Percentiles rank a stretch among this genome's conserved stretches.
Conservation (phyloP, 371 early-diverging fungal species). For the Nematocida ironsii region DNA sequence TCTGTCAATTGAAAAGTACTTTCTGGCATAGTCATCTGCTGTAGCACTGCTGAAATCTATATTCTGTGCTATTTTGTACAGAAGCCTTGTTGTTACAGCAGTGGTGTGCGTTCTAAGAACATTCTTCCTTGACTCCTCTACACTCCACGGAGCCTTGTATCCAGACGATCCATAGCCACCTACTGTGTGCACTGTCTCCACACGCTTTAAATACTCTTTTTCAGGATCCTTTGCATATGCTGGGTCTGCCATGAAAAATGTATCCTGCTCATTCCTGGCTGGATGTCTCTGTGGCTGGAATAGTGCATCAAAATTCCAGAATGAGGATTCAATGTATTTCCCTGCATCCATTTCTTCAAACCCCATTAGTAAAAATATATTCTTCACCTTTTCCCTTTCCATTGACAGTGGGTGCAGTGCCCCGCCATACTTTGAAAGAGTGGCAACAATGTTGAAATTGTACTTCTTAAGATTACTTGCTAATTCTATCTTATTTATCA, state of each 20-base stretch:
- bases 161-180: slow-evolving; percentile 96
- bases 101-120: slow-evolving; percentile 98
- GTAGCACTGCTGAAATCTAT: slow-evolving; percentile 63
- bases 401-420: slow-evolving; percentile 96
- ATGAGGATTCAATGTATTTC: slow-evolving; percentile 92
- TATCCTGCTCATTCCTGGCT: slow-evolving; percentile 96
- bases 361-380: slow-evolving; percentile 95
- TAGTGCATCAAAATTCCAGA: slow-evolving; percentile 99
- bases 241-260: slow-evolving; percentile 83
- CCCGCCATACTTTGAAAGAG: slow-evolving; percentile 77
- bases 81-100: slow-evolving; percentile 84
- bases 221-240: slow-evolving; percentile 74
- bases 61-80: slow-evolving; percentile 83
- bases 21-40: slow-evolving; percentile 75
- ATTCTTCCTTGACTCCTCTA: slow-evolving; percentile 86
- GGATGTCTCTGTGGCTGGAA: slow-evolving; percentile 99
- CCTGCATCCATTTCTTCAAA: slow-evolving; percentile 98
- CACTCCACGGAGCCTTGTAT: slow-evolving; percentile 84
- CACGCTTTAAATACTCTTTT: slow-evolving; percentile 80
- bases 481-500: slow-evolving; percentile 78
- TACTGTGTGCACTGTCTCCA: slow-evolving; percentile 82
- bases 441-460: slow-evolving; percentile 88
- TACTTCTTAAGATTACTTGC: slow-evolving; percentile 86
- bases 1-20: slow-evolving; percentile 97
- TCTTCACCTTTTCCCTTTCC: slow-evolving; percentile 94